Base-by-base conservation (phyloP, 1,139 yeast genomes). In the Candida pseudocylindracea region DNA sequence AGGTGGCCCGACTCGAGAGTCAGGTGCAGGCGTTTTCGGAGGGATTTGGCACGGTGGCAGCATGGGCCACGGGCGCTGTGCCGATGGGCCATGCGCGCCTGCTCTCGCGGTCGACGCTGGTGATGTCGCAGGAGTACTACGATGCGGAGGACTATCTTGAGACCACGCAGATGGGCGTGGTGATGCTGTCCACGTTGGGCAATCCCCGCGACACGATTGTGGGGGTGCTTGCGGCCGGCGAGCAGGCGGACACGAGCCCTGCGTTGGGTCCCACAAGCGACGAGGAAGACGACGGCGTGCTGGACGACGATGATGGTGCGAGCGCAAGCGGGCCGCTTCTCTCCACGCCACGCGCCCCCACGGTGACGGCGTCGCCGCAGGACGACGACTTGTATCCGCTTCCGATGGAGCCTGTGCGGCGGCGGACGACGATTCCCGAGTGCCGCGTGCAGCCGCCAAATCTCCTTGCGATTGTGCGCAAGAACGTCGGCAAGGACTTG, bases 401-500 rank as follows among this genome's bases (percentile, higher is more conserved):
- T 32, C 80, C 85, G 2, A 50, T 51, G 27, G 48, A 48, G 0
- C 56, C 55, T 1, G 55, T 79, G 7, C 42, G 49, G 20, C 65
- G 93, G 35, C 63, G 85, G 34, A 46, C 51, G 26, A 78, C 67
- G 34, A 60, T 85, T n/a, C 67, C 68, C 2, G 55, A 57, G 12
- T 66, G 83, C 35, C 57, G 57, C 1, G 64, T 71, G 31, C 56
- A 70, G 0, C 96, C 96, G 2, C 94, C 94, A 5, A 75, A 91
- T 39, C 53, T 88, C 29, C 56, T 85, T 34, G 65, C 83, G 1
- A 67, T 83, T 44, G 61, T 88, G 36, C 66, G 94, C 35, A 83
- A 85, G 47, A 83, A 81, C 43, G 92, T 85, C 11, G 95, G 96
- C 25, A 85, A 85, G 46, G 96, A 85, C 50, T 50, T 85, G 39